These are phyloP conservation scores for Coccomyxa sp. DNA, from an alignment of 139 green algal species.

Conservation along the genomic window DNA sequence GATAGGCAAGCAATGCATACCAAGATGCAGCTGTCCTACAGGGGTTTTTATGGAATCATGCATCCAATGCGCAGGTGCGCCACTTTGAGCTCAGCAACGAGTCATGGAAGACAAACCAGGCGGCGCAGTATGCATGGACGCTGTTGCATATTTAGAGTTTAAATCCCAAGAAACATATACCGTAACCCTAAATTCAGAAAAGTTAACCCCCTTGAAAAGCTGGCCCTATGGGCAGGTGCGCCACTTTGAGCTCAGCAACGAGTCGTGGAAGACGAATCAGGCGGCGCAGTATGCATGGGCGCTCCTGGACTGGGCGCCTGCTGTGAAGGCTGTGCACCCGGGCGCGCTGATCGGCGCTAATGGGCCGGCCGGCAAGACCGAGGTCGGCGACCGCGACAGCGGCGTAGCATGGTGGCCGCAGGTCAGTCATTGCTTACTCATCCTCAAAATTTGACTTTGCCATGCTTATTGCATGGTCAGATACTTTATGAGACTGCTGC, in stretches of 20 bases:
- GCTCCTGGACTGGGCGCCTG: not conserved
- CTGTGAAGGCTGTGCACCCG: not conserved
- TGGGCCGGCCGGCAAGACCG: not conserved
- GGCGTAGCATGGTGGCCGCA: not conserved
- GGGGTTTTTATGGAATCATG: too few relatives aligned
- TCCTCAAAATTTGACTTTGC: too few relatives aligned
- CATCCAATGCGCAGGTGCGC: not conserved
- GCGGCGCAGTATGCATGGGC: not conserved
- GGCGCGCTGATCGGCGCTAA: not conserved
- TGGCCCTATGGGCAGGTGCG: not conserved
- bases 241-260: slow-evolving; percentile 2
- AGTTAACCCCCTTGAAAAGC: too few relatives aligned
- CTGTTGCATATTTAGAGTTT: too few relatives aligned
- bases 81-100: slow-evolving; percentile 4
- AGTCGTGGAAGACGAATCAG: not conserved
- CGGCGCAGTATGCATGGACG: not conserved
- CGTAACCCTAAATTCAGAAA: too few relatives aligned
- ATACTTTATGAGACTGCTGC: too few relatives aligned
- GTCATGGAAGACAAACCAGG: not conserved
- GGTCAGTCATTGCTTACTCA: not conserved
- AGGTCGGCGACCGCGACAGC: not conserved
- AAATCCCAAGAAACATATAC: too few relatives aligned
- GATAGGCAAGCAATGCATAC: too few relatives aligned
- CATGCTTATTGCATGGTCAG: too few relatives aligned
- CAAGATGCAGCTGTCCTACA: too few relatives aligned